Evolutionary conservation across 2,329 filamentous ascomycete genomes (phyloP).

Genomic region (Diplodia mutila): DNA sequence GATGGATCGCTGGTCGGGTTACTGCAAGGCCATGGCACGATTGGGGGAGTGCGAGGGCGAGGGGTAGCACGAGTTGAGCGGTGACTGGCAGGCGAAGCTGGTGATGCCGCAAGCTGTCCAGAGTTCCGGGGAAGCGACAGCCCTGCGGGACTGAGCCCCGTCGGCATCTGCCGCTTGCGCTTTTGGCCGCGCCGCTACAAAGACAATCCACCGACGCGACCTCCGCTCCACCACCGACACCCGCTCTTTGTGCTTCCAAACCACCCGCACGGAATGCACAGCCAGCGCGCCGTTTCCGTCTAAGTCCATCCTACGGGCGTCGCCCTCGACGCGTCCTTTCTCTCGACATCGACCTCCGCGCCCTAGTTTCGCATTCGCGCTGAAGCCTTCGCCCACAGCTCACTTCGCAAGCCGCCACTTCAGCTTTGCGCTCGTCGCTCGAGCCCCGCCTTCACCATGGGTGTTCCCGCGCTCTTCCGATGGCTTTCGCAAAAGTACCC

Average conservation of each 20-base stretch:
- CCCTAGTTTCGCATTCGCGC: conserved; percentile 3
- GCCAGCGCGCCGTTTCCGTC: not conserved
- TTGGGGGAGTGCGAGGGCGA: not conserved
- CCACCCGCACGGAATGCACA: conserved; percentile 20
- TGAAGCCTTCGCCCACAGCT: not conserved
- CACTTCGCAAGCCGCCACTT: not conserved
- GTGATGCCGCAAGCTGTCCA: conserved; percentile 24
- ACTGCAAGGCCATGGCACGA: conserved; percentile 13
- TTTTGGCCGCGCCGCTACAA: conserved; percentile 2
- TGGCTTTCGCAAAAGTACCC: conserved; percentile 98
- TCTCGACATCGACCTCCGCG: not conserved
- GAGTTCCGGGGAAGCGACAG: conserved; percentile 5
- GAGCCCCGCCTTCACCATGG: conserved; percentile 62
- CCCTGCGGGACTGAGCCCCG: not conserved
- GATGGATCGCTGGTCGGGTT: not conserved
- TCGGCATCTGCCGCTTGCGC: not conserved
- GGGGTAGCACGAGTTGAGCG: not conserved
- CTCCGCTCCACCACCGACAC: conserved; percentile 1
- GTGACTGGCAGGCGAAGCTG: conserved; percentile 12
- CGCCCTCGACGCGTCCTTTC: conserved; percentile 14
- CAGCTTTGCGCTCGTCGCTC: not conserved
- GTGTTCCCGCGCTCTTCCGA: conserved; percentile 92
- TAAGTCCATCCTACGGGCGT: conserved; percentile 4
- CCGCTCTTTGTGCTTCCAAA: conserved; percentile 2
- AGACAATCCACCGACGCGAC: conserved; percentile 19